Percentiles rank a stretch among this genome's conserved stretches.
Evolutionary conservation across 1,284 basidiomycete genomes (phyloP).

Genomic region (Cutaneotrichosporon cutaneum): DNA sequence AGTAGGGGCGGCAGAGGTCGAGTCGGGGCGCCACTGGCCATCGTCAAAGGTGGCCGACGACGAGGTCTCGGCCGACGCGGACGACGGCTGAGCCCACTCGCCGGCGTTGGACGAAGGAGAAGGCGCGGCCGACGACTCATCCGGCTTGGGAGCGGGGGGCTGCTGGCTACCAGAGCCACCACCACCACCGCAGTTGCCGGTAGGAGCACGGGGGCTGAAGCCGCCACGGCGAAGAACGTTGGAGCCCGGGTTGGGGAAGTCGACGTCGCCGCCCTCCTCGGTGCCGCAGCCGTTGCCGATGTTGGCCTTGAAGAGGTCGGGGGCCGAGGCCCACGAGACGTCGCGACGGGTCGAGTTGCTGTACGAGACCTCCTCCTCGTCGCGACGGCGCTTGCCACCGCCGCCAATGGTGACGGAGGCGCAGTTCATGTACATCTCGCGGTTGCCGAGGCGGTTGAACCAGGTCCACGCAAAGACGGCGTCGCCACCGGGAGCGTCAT

Average conservation of each 20-base stretch:
- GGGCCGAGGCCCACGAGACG: constrained; percentile 26
- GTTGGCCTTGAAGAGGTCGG: constrained; percentile 53
- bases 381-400: constrained; percentile 28
- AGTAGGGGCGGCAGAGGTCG: neutral
- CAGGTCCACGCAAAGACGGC: constrained; percentile 55
- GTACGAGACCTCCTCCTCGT: constrained; percentile 16
- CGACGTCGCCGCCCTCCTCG: constrained; percentile 24
- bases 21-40: neutral
- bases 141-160: neutral
- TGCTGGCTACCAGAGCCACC: neutral
- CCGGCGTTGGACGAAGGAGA: constrained; percentile 7
- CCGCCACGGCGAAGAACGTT: constrained; percentile 10
- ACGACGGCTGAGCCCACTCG: neutral
- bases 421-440: constrained; percentile 54
- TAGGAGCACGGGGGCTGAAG: constrained; percentile 8
- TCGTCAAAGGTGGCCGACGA: neutral
- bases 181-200: constrained; percentile 4
- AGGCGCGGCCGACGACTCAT: neutral
- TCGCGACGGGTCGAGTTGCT: constrained; percentile 9
- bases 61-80: neutral
- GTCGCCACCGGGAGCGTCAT: constrained; percentile 45
- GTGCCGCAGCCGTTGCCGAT: constrained; percentile 48
- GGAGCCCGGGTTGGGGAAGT: constrained; percentile 25
- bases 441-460: constrained; percentile 52
- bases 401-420: constrained; percentile 49